These are phyloP conservation scores for Sodiomyces alkalinus DNA, from an alignment of 2,329 filamentous ascomycete species.

Conservation along the genomic window DNA sequence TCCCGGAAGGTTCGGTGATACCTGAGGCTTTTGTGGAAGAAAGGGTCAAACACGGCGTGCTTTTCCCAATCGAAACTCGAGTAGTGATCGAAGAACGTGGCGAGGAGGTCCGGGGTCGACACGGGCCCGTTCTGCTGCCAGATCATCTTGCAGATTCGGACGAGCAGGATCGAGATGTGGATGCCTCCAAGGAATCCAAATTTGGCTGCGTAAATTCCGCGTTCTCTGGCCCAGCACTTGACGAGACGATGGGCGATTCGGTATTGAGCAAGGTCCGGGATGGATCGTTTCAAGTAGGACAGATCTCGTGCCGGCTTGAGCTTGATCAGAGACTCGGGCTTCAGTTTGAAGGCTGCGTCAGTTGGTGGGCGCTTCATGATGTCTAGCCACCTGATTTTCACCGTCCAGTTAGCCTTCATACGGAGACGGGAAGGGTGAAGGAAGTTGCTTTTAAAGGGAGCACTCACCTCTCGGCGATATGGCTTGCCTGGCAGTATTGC, in stretches of 20 bases:
- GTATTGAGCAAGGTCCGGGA: constrained; percentile 44
- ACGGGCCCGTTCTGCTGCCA: constrained; percentile 18
- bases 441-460: constrained; percentile 9
- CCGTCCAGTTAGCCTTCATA: constrained; percentile 2
- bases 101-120: constrained; percentile 34
- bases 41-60: constrained; percentile 41
- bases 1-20: constrained; percentile 43
- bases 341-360: constrained; percentile 39
- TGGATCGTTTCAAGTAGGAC: constrained; percentile 40
- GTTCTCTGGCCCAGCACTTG: constrained; percentile 44
- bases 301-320: constrained; percentile 50
- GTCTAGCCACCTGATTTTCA: constrained; percentile 28
- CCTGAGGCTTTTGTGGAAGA: constrained; percentile 34
- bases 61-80: constrained; percentile 42
- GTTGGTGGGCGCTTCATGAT: constrained; percentile 29
- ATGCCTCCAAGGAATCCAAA: constrained; percentile 53
- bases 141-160: constrained; percentile 42
- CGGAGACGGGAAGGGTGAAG: background rate
- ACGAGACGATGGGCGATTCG: constrained; percentile 42
- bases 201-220: constrained; percentile 48
- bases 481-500: constrained; percentile 47
- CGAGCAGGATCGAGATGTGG: constrained; percentile 47
- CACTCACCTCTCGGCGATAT: constrained; percentile 32
- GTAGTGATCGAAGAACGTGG: constrained; percentile 50
- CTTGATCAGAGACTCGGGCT: constrained; percentile 40